These are phyloP conservation scores for Babjeviella inositovora DNA, from an alignment of 805 yeast genomes.

Conservation along the genomic window DNA sequence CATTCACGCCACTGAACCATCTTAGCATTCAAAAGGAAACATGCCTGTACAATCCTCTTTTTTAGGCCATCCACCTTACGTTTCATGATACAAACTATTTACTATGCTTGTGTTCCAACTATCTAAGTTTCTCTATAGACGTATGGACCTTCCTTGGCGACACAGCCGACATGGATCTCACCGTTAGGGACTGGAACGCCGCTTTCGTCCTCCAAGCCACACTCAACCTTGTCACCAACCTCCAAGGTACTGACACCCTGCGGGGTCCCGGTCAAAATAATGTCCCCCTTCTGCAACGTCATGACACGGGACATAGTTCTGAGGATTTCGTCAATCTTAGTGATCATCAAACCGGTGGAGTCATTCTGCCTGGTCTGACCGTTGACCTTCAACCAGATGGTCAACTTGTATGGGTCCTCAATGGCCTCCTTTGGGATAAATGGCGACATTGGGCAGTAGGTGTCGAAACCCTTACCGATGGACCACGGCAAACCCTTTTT, in stretches of 20 bases:
- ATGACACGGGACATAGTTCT: constrained; percentile 74
- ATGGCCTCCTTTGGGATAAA: constrained; percentile 53
- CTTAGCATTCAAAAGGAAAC: too few species aligned
- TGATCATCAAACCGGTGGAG: constrained; percentile 69
- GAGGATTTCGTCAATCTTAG: constrained; percentile 69
- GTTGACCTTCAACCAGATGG: constrained; percentile 42
- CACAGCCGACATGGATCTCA: too few species aligned
- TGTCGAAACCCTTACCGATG: constrained; percentile 92
- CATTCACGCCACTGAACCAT: too few species aligned
- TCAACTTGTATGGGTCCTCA: constrained; percentile 54
- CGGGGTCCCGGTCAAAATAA: constrained; percentile 92
- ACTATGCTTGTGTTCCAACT: too few species aligned
- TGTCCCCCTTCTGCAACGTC: constrained; percentile 84
- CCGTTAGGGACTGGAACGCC: too few species aligned
- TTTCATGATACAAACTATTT: too few species aligned
- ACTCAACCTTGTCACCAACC: constrained; percentile 52
- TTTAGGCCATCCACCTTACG: too few species aligned
- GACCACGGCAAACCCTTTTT: constrained; percentile 93
- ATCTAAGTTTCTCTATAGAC: constrained; percentile 24
- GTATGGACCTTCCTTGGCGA: constrained; percentile 56
- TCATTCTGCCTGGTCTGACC: constrained; percentile 61
- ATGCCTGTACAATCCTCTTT: too few species aligned
- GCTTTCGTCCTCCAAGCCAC: constrained; percentile 22
- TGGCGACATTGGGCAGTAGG: constrained; percentile 77
- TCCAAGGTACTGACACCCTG: constrained; percentile 82